A percentile compares a stretch with the other conserved stretches of the same genome.
phyloP scores from a whole-genome alignment of 2,329 filamentous ascomycete genomes.

The Epichloe coenophiala region DNA sequence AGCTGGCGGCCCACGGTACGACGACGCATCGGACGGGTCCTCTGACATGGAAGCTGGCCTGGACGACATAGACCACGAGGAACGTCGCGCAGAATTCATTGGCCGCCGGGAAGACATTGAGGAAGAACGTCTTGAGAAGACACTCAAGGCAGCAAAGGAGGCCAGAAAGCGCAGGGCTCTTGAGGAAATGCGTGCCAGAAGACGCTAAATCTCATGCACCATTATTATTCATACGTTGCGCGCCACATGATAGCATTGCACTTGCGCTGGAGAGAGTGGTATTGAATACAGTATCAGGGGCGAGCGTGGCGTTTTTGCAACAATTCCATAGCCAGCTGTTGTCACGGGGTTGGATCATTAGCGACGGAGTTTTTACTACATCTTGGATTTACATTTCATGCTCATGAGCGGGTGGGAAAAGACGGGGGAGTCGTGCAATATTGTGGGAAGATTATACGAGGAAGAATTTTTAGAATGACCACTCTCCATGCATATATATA shows the following conservation, averaged over 20 bases:
- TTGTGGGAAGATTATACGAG: neutral
- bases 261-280: neutral
- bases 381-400: neutral
- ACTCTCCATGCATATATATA: neutral
- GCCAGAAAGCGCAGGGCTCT: slow-evolving; percentile 32
- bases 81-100: slow-evolving; percentile 44
- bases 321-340: neutral
- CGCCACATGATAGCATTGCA: neutral
- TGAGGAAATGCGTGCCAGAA: slow-evolving; percentile 20
- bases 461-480: neutral
- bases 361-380: slow-evolving; percentile 24
- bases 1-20: slow-evolving; percentile 28
- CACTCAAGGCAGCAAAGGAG: slow-evolving; percentile 49
- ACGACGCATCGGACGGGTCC: slow-evolving; percentile 50
- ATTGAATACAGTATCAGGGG: neutral
- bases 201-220: slow-evolving; percentile 9
- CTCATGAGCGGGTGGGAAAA: neutral
- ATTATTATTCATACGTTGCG: neutral
- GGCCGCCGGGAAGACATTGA: slow-evolving; percentile 56
- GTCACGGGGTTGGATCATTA: slow-evolving; percentile 16
- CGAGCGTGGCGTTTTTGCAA: neutral
- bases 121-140: slow-evolving; percentile 48
- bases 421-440: too few relatives aligned
- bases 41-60: slow-evolving; percentile 70
- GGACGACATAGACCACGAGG: slow-evolving; percentile 62